Evolutionary conservation across 225 moss, liverwort and hornwort species (phyloP).

Genomic region (Pseudoscleropodium purum): DNA sequence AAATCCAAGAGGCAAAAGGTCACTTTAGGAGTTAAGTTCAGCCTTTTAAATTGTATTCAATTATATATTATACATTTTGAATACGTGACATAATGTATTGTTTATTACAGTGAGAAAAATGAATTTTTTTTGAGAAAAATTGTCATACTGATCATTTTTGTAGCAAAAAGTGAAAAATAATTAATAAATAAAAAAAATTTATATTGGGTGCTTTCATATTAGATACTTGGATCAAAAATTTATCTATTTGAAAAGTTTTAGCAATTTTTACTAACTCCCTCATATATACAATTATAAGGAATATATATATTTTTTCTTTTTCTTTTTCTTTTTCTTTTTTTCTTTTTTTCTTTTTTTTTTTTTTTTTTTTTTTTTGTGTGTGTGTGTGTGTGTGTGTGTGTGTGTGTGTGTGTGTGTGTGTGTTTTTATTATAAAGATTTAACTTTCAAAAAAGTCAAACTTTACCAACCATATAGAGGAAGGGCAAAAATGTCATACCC

Average conservation of each 20-base stretch:
- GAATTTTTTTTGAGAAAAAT: no score
- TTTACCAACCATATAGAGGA: background rate
- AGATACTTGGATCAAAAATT: fast-evolving
- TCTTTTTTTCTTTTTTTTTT: no score
- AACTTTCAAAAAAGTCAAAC: background rate
- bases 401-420: no score
- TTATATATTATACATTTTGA: background rate
- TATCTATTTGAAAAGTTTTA: background rate
- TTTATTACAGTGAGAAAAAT: no score
- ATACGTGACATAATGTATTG: fast-evolving
- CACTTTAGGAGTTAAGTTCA: background rate
- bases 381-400: no score
- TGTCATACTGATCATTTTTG: background rate
- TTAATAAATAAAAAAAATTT: background rate
- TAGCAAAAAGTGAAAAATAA: background rate
- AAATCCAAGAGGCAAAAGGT: background rate
- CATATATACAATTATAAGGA: background rate
- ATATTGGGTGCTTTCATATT: fast-evolving
- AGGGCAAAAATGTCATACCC: no score
- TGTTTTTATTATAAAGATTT: no score
- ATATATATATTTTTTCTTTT: background rate
- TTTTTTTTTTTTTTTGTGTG: no score
- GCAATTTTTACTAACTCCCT: fast-evolving
- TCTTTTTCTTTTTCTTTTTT: no score
- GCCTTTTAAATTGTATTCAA: background rate